These are phyloP conservation scores for Eryngium alpinum DNA, from an alignment of 140 eudicot species.

Conservation along the genomic window DNA sequence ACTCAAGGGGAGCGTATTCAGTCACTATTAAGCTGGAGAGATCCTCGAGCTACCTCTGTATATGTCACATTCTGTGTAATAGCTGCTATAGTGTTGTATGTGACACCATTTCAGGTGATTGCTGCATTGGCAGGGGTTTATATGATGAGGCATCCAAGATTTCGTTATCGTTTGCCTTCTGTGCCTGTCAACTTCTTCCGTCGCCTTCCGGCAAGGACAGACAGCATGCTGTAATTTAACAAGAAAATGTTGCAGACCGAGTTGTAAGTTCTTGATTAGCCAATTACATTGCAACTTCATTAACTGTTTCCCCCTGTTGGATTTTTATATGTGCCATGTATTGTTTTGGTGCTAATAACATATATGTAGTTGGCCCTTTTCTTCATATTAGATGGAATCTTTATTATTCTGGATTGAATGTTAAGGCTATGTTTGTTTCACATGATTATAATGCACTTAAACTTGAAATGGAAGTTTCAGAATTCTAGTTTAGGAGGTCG, in stretches of 20 bases:
- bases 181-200: conserved; percentile 72
- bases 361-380: neutral
- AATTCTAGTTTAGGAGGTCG: no score
- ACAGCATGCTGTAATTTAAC: conserved; percentile 60
- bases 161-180: conserved; percentile 71
- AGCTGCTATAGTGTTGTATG: conserved; percentile 66
- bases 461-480: no score
- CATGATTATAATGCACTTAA: neutral
- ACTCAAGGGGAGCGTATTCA: conserved; percentile 85
- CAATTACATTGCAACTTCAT: neutral
- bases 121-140: conserved; percentile 46
- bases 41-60: conserved; percentile 76
- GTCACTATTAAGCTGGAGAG: conserved; percentile 90
- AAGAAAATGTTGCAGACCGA: neutral
- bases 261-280: neutral
- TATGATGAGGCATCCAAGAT: conserved; percentile 85
- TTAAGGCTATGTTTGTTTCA: neutral
- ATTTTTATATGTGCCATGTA: neutral
- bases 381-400: neutral
- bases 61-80: conserved; percentile 63
- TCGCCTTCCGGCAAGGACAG: conserved; percentile 73
- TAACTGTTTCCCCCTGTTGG: neutral
- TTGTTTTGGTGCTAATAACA: neutral
- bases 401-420: neutral
- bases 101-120: conserved; percentile 66